Percentiles rank a stretch among this genome's conserved stretches.
phyloP scores from a whole-genome alignment of 2,329 filamentous ascomycete genomes.

The Bipolaris oryzae region DNA sequence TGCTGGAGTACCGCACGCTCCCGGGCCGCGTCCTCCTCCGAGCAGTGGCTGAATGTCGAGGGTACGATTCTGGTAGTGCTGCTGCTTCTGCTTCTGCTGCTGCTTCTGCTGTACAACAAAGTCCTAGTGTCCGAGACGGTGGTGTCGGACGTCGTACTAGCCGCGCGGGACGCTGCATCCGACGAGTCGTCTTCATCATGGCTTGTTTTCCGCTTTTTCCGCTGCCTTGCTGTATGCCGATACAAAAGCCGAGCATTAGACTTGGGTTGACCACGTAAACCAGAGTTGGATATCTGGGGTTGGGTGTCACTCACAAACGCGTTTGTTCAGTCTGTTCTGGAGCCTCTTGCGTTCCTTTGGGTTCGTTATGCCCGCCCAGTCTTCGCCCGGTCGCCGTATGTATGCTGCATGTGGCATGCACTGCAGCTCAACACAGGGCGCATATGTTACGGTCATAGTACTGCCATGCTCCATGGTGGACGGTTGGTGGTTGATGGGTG shows the following conservation, averaged over 20 bases:
- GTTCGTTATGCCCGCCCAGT: slow-evolving; percentile 28
- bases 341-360: slow-evolving; percentile 22
- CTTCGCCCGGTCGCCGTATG: slow-evolving; percentile 13
- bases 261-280: not conserved
- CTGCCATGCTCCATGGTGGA: not conserved
- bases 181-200: not conserved
- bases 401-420: not conserved
- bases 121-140: not conserved
- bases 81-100: too few relatives aligned
- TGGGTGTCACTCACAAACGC: slow-evolving; percentile 7
- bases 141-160: not conserved
- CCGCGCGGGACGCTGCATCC: not conserved
- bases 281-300: not conserved
- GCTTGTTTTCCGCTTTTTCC: not conserved
- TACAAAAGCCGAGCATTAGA: not conserved
- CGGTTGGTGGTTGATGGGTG: not conserved
- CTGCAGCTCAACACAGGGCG: not conserved
- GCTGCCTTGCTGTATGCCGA: not conserved
- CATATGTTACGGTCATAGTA: not conserved
- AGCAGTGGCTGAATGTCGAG: slow-evolving; percentile 2
- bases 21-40: not conserved
- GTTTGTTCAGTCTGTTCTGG: slow-evolving; percentile 29
- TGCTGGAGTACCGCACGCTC: slow-evolving; percentile 11
- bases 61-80: not conserved
- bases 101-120: not conserved